Percentiles rank a stretch among this genome's conserved stretches.
Evolutionary conservation across 202 grass and related monocot genomes (phyloP).

Genomic region (Cymbopogon flexuosus): DNA sequence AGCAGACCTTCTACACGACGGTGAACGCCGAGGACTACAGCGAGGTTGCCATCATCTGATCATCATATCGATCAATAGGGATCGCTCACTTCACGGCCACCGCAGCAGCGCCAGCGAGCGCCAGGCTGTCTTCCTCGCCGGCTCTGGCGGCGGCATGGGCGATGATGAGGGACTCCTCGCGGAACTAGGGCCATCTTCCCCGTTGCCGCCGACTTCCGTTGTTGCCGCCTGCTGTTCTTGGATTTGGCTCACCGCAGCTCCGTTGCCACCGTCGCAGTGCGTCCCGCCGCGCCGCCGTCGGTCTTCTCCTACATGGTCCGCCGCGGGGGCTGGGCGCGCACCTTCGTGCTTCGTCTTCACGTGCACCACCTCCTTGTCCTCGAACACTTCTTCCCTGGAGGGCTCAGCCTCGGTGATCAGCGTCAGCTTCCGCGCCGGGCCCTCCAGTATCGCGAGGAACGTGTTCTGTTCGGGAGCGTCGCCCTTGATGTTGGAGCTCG

Average conservation of each 20-base stretch:
- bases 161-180: no score
- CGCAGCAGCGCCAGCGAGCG: no score
- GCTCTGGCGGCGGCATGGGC: no score
- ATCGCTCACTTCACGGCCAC: no score
- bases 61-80: no score
- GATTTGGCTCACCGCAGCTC: slow-evolving; percentile 53
- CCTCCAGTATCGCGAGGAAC: slow-evolving; percentile 12
- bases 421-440: background rate
- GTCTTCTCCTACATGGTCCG: slow-evolving; percentile 55
- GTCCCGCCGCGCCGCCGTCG: background rate
- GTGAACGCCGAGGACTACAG: no score
- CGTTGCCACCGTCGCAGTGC: background rate
- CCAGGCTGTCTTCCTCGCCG: slow-evolving; percentile 42
- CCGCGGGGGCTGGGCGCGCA: slow-evolving; percentile 25
- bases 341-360: slow-evolving; percentile 26
- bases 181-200: no score
- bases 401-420: background rate
- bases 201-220: background rate
- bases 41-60: no score
- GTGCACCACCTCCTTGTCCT: slow-evolving; percentile 63
- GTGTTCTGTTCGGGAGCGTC: slow-evolving; percentile 5
- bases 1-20: no score
- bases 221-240: slow-evolving; percentile 19
- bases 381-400: slow-evolving; percentile 18
- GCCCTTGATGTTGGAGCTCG: background rate